A percentile compares a stretch with the other conserved stretches of the same genome.
phyloP scores from a whole-genome alignment of 768 basidiomycete species.

The Mycena indigotica region DNA sequence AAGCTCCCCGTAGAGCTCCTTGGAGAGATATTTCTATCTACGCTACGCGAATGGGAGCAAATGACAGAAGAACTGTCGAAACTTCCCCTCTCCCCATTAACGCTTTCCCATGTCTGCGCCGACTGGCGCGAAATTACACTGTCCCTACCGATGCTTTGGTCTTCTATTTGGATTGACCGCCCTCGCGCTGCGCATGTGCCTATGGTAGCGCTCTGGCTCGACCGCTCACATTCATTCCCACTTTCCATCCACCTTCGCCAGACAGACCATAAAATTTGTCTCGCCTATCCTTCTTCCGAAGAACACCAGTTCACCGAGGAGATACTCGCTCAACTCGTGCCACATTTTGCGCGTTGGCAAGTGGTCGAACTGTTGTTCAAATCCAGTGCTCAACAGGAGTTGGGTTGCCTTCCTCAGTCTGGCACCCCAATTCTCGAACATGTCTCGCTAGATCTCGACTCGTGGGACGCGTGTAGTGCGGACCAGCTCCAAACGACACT shows the following conservation, averaged over 20 bases:
- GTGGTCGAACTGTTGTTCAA: constrained; percentile 16
- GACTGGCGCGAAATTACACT: constrained; percentile 18
- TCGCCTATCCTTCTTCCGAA: neutral
- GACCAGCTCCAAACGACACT: constrained; percentile 2
- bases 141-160: constrained; percentile 19
- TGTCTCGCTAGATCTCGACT: constrained; percentile 5
- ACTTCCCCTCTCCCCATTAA: constrained; percentile 14
- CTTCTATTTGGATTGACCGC: constrained; percentile 20
- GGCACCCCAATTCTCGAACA: constrained; percentile 19
- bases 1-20: no score
- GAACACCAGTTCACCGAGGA: constrained; percentile 17
- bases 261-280: neutral
- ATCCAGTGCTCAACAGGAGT: neutral
- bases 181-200: constrained; percentile 11
- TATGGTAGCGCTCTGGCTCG: constrained; percentile 21
- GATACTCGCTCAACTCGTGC: constrained; percentile 5
- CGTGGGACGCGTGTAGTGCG: constrained; percentile 10
- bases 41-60: no score
- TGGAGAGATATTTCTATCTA: constrained; percentile 16
- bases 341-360: constrained; percentile 17
- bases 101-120: constrained; percentile 19
- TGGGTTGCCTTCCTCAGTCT: constrained; percentile 6
- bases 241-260: constrained; percentile 21
- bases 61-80: constrained; percentile 7
- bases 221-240: constrained; percentile 14